phyloP scores from a whole-genome alignment of 805 yeast species.

The Candida manassasensis region DNA sequence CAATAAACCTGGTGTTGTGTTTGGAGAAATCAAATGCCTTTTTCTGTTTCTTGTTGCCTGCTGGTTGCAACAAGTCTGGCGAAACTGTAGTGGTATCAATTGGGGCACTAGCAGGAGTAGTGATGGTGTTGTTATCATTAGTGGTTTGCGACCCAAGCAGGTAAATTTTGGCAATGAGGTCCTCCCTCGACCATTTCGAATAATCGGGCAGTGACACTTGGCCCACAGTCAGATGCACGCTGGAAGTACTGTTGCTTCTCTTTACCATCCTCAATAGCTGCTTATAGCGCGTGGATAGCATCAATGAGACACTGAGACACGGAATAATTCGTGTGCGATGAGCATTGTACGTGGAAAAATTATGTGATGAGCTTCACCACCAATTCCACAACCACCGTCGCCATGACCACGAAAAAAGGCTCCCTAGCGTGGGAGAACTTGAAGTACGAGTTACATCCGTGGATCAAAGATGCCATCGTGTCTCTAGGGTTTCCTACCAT shows the following conservation, averaged over 20 bases:
- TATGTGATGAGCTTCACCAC: neutral
- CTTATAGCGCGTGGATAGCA: neutral
- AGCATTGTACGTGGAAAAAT: slow-evolving; percentile 2
- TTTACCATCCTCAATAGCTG: slow-evolving; percentile 1
- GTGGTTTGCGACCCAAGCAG: no score
- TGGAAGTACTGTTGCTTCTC: slow-evolving; percentile 1
- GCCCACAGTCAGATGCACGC: neutral
- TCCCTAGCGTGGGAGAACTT: slow-evolving; percentile 62
- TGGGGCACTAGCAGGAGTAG: no score
- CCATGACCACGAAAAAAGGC: slow-evolving; percentile 23
- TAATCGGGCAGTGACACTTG: neutral
- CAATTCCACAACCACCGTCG: neutral
- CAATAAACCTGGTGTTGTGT: slow-evolving; percentile 63
- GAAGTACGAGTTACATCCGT: slow-evolving; percentile 52
- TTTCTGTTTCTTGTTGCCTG: slow-evolving; percentile 19
- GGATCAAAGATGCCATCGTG: slow-evolving; percentile 68
- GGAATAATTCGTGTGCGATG: slow-evolving; percentile 1
- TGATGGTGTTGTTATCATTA: no score
- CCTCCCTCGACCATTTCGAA: slow-evolving; percentile 2
- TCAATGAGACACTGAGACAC: no score
- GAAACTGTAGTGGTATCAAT: no score
- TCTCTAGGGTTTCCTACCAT: slow-evolving; percentile 71
- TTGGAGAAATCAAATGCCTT: slow-evolving; percentile 63
- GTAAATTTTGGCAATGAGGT: neutral
- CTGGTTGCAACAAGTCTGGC: no score